Evolutionary conservation across 345 rosid species (phyloP), one percentile per base, ranked within the genome.

Genomic region (Populus ilicifolia): DNA sequence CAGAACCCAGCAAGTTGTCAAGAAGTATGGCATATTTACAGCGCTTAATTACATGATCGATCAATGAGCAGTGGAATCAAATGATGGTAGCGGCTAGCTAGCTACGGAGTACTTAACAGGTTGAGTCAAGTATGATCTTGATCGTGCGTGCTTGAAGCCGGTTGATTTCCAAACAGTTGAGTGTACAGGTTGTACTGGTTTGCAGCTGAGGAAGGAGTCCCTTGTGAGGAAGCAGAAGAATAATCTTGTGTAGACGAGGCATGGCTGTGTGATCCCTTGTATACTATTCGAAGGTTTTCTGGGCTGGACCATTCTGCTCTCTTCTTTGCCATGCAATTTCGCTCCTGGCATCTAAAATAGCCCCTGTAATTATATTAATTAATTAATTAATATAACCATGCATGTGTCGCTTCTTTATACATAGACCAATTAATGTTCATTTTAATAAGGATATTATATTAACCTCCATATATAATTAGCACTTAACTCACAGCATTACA

Each of bases 281-380:
- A 87, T 43, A 67, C 71, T 18, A 87, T 75, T 20, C 82, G 72
- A 1, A 87, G 1, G 25, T 83, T 43, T 13, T 61, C 56, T 5
- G 84, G 77, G 21, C 18, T n/a, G 14, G 81, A 48, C 87, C 87
- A 84, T 46, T 87, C 89, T 0, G 69, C 89, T 75, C 54, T 35
- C 77, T 87, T 87, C 85, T 81, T 84, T 0, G 82, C 89, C 2
- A 0, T 67, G 72, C 87, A 87, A 2, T 69, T 70, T 1, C 36
- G 68, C 30, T 46, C 79, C 6, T 79, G 82, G 74, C 89, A 87
- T 78, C 61, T 87, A 81, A 73, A 87, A 52, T 87, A 87, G 85
- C 87, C 81, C 75, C 87, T 86, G 63, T 20, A 48, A 46, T 4
- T 52, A 27, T 0, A 2, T 50, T 2, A 52, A 17, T 50, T 2